These are phyloP conservation scores for Phyllosticta citribraziliensis DNA, from an alignment of 2,329 filamentous ascomycete species.

Conservation along the genomic window DNA sequence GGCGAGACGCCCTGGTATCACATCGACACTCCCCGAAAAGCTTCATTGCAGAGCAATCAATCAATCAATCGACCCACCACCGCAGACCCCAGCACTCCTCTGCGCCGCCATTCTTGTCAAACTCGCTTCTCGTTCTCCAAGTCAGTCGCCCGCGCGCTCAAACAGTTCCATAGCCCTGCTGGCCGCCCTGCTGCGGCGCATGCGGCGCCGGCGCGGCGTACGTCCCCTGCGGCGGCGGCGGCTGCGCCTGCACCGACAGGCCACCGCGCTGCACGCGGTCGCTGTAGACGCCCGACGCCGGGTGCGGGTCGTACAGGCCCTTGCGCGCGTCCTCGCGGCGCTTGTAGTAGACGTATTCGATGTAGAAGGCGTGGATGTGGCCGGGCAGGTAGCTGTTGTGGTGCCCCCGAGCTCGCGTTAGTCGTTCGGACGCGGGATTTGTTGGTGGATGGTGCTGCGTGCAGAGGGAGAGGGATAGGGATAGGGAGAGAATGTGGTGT, in stretches of 20 bases:
- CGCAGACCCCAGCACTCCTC: no score
- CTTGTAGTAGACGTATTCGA: constrained; percentile 76
- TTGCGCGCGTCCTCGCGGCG: constrained; percentile 53
- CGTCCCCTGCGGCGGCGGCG: neutral
- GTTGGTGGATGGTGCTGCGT: neutral
- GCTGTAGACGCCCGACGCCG: constrained; percentile 62
- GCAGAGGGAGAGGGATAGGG: neutral
- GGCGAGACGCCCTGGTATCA: no score
- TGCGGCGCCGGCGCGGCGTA: neutral
- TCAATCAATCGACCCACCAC: no score
- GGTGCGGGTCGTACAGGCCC: constrained; percentile 44
- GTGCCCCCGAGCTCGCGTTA: neutral
- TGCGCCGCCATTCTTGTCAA: no score
- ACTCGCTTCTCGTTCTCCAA: no score
- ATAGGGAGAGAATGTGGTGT: neutral
- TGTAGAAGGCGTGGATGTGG: constrained; percentile 68
- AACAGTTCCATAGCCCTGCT: neutral
- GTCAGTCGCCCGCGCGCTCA: neutral
- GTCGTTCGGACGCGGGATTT: neutral
- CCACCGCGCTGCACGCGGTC: constrained; percentile 49
- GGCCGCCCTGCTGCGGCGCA: neutral
- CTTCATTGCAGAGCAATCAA: no score
- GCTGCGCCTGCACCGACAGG: neutral
- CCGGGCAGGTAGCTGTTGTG: constrained; percentile 58
- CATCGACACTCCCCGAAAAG: no score